Evolutionary conservation across 1,284 basidiomycete species (phyloP).

Genomic region (Cystobasidium sp.): DNA sequence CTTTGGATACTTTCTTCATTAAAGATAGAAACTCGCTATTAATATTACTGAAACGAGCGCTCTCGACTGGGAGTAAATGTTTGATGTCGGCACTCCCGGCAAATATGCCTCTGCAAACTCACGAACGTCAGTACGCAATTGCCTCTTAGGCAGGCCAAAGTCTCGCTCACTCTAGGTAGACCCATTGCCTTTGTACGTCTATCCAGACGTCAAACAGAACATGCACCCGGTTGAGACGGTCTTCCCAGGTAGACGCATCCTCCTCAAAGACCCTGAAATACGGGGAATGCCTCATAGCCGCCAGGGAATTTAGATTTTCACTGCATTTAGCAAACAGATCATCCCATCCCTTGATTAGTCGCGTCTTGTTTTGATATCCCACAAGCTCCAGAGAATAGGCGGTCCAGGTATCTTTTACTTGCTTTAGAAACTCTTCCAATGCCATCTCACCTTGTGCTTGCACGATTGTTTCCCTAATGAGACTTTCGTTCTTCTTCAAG

Average conservation of each 20-base stretch:
- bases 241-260: slow-evolving; percentile 59
- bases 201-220: slow-evolving; percentile 99
- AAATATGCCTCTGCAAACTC: slow-evolving; percentile 77
- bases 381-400: slow-evolving; percentile 94
- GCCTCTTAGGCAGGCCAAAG: neutral
- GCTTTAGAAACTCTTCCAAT: slow-evolving; percentile 60
- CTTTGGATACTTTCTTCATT: slow-evolving; percentile 99
- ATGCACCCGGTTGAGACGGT: slow-evolving; percentile 87
- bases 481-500: slow-evolving; percentile 84
- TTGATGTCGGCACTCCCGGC: slow-evolving; percentile 98
- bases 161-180: slow-evolving; percentile 77
- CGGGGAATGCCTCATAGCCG: slow-evolving; percentile 95
- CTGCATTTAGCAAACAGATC: slow-evolving; percentile 95
- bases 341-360: slow-evolving; percentile 96
- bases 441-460: slow-evolving; percentile 92
- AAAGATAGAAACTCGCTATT: slow-evolving; percentile 97
- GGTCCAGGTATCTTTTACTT: slow-evolving; percentile 96
- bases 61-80: slow-evolving; percentile 96
- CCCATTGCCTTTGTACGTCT: slow-evolving; percentile 99
- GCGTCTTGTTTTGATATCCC: slow-evolving; percentile 98
- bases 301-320: slow-evolving; percentile 93
- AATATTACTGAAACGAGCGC: slow-evolving; percentile 96
- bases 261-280: slow-evolving; percentile 78
- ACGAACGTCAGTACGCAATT: neutral
- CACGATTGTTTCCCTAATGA: slow-evolving; percentile 91